These are phyloP conservation scores for Trichoderma reesei DNA, from an alignment of 495 filamentous ascomycete species.

Conservation along the genomic window DNA sequence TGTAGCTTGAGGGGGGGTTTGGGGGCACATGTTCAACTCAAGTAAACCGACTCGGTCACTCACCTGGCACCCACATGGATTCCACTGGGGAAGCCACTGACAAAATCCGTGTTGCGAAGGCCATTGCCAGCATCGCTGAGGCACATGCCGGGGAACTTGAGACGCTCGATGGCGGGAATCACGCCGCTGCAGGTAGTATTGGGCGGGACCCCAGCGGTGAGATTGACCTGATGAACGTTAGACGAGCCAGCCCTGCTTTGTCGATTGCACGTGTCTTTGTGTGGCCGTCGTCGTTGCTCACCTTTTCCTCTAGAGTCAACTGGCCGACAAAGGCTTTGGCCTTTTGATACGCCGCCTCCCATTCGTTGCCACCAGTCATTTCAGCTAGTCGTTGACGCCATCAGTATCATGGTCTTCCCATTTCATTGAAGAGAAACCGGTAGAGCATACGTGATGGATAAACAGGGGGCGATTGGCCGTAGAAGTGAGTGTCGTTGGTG, in stretches of 20 bases:
- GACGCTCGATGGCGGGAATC: slow-evolving; percentile 38
- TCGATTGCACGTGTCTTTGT: no score
- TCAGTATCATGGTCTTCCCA: not conserved
- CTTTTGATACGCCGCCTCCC: slow-evolving; percentile 42
- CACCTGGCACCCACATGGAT: slow-evolving; percentile 51
- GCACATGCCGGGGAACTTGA: slow-evolving; percentile 54
- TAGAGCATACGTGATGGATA: slow-evolving; percentile 44
- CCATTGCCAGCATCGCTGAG: slow-evolving; percentile 57
- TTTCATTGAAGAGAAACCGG: not conserved
- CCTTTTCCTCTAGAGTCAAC: slow-evolving; percentile 53
- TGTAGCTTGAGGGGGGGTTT: not conserved
- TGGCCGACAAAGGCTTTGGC: slow-evolving; percentile 44
- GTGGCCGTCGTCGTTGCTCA: slow-evolving; percentile 28
- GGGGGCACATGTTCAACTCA: not conserved
- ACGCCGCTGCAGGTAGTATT: slow-evolving; percentile 44
- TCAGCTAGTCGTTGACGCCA: slow-evolving; percentile 39
- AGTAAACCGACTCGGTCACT: not conserved
- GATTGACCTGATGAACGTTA: slow-evolving; percentile 27
- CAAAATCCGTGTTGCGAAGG: slow-evolving; percentile 50
- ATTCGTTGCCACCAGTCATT: slow-evolving; percentile 30
- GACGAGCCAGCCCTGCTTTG: no score
- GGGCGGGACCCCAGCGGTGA: slow-evolving; percentile 38
- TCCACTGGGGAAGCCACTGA: slow-evolving; percentile 47
- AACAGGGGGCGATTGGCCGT: slow-evolving; percentile 47
- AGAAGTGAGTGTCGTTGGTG: slow-evolving; percentile 38